Evolutionary conservation across 306 rosid species (phyloP).

Genomic region (Quercus dentata): DNA sequence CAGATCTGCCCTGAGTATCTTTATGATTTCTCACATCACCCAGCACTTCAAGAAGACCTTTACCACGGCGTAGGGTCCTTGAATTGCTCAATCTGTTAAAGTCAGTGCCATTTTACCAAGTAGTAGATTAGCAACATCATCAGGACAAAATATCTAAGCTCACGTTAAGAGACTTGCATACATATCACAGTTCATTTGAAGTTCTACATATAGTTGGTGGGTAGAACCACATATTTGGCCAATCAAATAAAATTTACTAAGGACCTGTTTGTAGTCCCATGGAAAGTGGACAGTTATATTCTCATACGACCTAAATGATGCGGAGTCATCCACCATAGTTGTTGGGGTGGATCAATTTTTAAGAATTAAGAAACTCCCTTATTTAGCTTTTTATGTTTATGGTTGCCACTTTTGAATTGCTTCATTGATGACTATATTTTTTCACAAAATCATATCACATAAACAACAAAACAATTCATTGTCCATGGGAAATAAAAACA

Average conservation of each 20-base stretch:
- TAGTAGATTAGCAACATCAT: background rate
- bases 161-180: background rate
- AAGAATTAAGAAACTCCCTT: background rate
- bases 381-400: background rate
- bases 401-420: background rate
- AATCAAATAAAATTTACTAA: background rate
- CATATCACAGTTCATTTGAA: background rate
- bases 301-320: background rate
- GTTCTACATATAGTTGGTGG: too few species aligned
- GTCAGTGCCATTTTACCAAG: slow-evolving; percentile 13
- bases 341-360: background rate
- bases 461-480: background rate
- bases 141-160: background rate
- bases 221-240: too few species aligned
- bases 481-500: background rate
- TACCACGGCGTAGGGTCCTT: slow-evolving; percentile 31
- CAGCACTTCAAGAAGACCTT: slow-evolving; percentile 40
- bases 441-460: background rate
- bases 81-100: slow-evolving; percentile 62
- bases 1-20: slow-evolving; percentile 40
- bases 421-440: background rate
- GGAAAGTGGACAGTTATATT: background rate
- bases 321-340: background rate
- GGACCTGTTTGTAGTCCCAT: background rate
- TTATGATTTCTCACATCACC: slow-evolving; percentile 34